Evolutionary conservation across 306 rosid genomes (phyloP), one percentile per base, ranked within the genome.

Genomic region (Heteromeles arbutifolia): DNA sequence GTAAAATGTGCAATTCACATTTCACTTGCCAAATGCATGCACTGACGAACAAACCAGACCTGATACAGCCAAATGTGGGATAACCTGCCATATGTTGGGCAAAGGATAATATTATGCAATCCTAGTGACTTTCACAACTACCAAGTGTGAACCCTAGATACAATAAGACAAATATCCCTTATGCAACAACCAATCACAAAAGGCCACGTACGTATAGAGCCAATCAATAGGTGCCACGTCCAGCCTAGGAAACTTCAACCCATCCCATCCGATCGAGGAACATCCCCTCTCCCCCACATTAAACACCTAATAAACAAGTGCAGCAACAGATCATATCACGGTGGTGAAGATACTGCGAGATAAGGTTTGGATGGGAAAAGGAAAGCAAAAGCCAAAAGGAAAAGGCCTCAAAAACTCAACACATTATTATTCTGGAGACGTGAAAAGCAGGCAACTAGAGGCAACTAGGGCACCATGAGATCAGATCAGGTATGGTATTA

Each of bases 21-120:
- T n/a, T n/a, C n/a, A n/a, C 11, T 39, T 57, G 43, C 39, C 67
- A 61, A 73, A 39, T 78, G 66, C 77, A 78, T 64, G 72, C 74
- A 63, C 58, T 32, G 77, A 78, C 77, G 65, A 52, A 25, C 21
- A 18, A 71, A 78, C 44, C 66, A 71, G 11, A 39, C 43, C 3
- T 39, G 43, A 34, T 39, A 39, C 43, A 39, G 43, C 3, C 3
- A 39, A 39, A 39, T 39, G 74, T 24, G 75, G 69, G 64, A 61
- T 29, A 48, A 17, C 70, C 76, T 45, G 76, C 70, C 70, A 45
- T 69, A 45, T 69, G 43, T 63, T 57, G 70, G 29, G 19, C 5
- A 15, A 50, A 50, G 6, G 52, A 43, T 31, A 7, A 19, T 56
- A 56, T 9, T 19, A 0, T 62, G 67, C 13, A 25, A 26, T 6